Base-by-base conservation (phyloP, 371 early-diverging fungal species). In the Umbelopsis sp. region DNA sequence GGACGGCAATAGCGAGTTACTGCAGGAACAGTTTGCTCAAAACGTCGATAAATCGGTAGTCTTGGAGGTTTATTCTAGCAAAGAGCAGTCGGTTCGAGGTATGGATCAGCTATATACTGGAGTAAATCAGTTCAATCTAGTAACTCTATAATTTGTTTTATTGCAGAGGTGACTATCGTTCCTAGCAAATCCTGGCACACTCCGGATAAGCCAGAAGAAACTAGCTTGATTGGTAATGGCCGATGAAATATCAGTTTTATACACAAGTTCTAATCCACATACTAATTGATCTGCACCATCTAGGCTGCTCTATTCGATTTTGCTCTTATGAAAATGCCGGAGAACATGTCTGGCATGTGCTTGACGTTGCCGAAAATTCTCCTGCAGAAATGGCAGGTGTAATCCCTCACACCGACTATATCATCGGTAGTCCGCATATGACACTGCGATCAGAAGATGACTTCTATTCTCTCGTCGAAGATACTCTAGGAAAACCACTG, bases 291-390 rank as follows among this genome's bases (percentile, higher is more conserved):
- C 16, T n/a, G 44, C 45, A 11, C 44, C 3, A 11, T 14, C 8
- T 82, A 76, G 92, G 93, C 16, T 91, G 90, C 67, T 86, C 86
- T n/a, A 89, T 92, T 63, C 84, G 92, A 25, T 91, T 84, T 69
- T 93, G 93, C 70, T 84, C 88, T 25, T 91, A 86, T 80, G 89
- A 88, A 46, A 76, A 79, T 11, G 88, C 86, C 16, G 85, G 86
- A 20, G 89, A 91, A 64, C 83, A 90, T 69, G 89, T 88, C 12
- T 92, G 93, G 92, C 93, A 92, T 68, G 84, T 93, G n/a, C 66
- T 92, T 68, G 82, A 84, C 20, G 78, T 87, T 12, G 76, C 80
- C 9, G 78, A 82, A 12, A 80, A 89, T 68, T 88, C 89, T 24
- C 91, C 91, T 9, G 90, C 91, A 25, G 87, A 84, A 76, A 80